These are phyloP conservation scores for Tricholoma sp. DNA, from an alignment of 768 basidiomycete species.

Conservation along the genomic window DNA sequence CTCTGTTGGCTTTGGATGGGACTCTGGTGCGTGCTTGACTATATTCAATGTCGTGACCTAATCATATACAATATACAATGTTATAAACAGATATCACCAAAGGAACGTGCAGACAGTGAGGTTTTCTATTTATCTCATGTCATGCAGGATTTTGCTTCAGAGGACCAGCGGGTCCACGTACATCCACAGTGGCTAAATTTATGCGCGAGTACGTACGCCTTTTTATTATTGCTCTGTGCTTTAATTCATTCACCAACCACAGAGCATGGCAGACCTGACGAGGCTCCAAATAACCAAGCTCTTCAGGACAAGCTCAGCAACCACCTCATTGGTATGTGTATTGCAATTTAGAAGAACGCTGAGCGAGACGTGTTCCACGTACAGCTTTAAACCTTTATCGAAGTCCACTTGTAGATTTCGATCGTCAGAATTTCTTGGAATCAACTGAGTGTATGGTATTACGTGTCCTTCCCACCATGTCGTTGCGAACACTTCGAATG, in stretches of 20 bases:
- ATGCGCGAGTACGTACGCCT: conserved; percentile 47
- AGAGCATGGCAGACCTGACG: conserved; percentile 58
- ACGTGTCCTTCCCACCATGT: conserved; percentile 65
- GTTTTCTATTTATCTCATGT: conserved; percentile 75
- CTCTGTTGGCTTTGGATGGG: conserved; percentile 58
- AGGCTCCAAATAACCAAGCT: conserved; percentile 22
- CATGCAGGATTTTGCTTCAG: conserved; percentile 37
- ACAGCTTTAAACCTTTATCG: conserved; percentile 11
- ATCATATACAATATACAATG: no score
- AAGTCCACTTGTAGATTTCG: conserved; percentile 2
- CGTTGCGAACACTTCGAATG: conserved; percentile 54
- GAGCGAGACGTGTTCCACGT: background rate
- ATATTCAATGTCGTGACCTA: no score
- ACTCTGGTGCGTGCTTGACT: conserved; percentile 45
- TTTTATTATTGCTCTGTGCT: conserved; percentile 3
- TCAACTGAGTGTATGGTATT: conserved; percentile 32
- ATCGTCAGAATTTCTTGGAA: conserved; percentile 1
- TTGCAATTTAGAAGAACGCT: background rate
- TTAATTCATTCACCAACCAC: conserved; percentile 1
- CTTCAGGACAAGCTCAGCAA: conserved; percentile 50
- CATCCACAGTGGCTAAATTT: conserved; percentile 67
- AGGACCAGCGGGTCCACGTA: conserved; percentile 36
- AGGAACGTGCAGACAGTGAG: conserved; percentile 77
- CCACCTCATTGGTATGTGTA: conserved; percentile 52
- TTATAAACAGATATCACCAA: conserved; percentile 50